A percentile compares a stretch with the other conserved stretches of the same genome.
These are phyloP conservation scores for Neofusicoccum ribis DNA, from an alignment of 2,329 filamentous ascomycete species.

Conservation along the genomic window DNA sequence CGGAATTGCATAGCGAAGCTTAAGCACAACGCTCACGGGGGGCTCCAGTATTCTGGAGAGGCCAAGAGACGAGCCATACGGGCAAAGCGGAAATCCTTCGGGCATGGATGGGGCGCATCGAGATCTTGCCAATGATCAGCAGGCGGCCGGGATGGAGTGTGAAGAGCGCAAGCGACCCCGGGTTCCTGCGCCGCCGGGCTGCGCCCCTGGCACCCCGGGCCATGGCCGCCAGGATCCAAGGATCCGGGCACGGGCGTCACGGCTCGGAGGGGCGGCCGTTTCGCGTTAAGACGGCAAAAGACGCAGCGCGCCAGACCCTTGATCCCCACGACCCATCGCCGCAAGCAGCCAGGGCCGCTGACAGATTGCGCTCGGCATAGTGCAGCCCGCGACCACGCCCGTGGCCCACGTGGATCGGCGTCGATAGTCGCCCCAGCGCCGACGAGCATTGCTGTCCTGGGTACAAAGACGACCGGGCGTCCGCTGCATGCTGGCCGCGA, in stretches of 20 bases:
- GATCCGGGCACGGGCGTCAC: neutral
- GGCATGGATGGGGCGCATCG: neutral
- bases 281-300: slow-evolving; percentile 1
- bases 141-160: neutral
- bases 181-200: slow-evolving; percentile 5
- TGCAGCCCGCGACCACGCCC: neutral
- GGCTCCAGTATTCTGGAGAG: neutral
- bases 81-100: neutral
- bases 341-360: neutral
- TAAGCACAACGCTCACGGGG: slow-evolving; percentile 2
- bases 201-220: neutral
- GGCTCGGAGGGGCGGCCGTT: slow-evolving; percentile 1
- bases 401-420: slow-evolving; percentile 10
- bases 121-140: neutral
- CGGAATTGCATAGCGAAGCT: neutral
- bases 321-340: neutral
- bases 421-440: slow-evolving; percentile 4
- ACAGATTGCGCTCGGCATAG: slow-evolving; percentile 11
- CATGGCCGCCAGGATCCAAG: neutral
- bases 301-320: neutral
- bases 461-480: neutral
- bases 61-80: neutral
- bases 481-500: neutral
- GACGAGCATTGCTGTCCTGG: slow-evolving; percentile 4
- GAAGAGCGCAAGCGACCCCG: slow-evolving; percentile 6